These are phyloP conservation scores for Boletellus deceptivus DNA, from an alignment of 1,284 basidiomycete species.

Conservation along the genomic window DNA sequence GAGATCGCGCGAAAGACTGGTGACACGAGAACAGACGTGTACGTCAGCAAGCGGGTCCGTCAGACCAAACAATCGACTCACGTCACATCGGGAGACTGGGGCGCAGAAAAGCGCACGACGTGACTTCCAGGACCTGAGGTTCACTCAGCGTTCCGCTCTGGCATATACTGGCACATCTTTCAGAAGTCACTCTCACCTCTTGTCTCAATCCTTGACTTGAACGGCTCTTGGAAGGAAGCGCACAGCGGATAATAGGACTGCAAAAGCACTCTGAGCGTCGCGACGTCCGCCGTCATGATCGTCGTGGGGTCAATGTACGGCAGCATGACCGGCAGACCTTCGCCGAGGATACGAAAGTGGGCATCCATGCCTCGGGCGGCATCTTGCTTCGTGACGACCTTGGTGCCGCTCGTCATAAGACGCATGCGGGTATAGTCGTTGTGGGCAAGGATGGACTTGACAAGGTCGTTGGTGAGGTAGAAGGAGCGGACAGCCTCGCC, in stretches of 20 bases:
- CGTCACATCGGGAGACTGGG: conserved; percentile 52
- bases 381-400: conserved; percentile 75
- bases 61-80: conserved; percentile 31
- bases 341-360: conserved; percentile 79
- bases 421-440: conserved; percentile 88
- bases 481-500: conserved; percentile 80
- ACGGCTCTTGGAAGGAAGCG: conserved; percentile 58
- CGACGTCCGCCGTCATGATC: conserved; percentile 62
- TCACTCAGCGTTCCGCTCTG: neutral
- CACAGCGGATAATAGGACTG: conserved; percentile 78
- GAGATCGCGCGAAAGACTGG: conserved; percentile 71
- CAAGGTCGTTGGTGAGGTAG: conserved; percentile 86
- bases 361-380: conserved; percentile 51
- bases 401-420: conserved; percentile 89
- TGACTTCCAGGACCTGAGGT: conserved; percentile 65
- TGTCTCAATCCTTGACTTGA: conserved; percentile 48
- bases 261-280: conserved; percentile 66
- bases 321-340: conserved; percentile 81
- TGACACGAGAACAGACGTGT: neutral
- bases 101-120: conserved; percentile 65
- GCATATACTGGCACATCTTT: too few species aligned
- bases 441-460: conserved; percentile 74
- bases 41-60: neutral
- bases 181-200: conserved; percentile 38
- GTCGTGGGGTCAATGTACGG: conserved; percentile 69